A percentile compares a stretch with the other conserved stretches of the same genome.
phyloP scores from a whole-genome alignment of 2,329 filamentous ascomycete genomes.

The Volutella citrinella region DNA sequence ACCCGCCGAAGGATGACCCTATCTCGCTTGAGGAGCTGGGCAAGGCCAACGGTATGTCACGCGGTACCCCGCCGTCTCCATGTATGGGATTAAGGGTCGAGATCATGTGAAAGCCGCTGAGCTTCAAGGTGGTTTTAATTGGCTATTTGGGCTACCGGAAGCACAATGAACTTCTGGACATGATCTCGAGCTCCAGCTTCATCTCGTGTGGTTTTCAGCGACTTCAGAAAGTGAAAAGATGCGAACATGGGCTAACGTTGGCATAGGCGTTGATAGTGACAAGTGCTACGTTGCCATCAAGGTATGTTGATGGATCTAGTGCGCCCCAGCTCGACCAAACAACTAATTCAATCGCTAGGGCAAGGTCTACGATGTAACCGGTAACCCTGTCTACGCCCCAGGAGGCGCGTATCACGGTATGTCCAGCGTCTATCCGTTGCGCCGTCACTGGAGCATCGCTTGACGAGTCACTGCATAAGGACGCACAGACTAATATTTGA shows the following conservation, averaged over 20 bases:
- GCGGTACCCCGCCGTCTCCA: slow-evolving; percentile 1
- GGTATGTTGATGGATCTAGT: slow-evolving; percentile 35
- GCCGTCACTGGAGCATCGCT: slow-evolving; percentile 1
- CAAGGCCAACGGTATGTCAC: slow-evolving; percentile 72
- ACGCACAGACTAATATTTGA: slow-evolving; percentile 8
- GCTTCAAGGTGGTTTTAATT: background rate
- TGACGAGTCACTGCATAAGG: background rate
- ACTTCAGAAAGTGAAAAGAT: too few relatives aligned
- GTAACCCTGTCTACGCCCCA: slow-evolving; percentile 81
- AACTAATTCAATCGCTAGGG: too few relatives aligned
- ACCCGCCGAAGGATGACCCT: slow-evolving; percentile 81
- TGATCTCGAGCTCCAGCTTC: too few relatives aligned
- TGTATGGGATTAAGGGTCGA: too few relatives aligned
- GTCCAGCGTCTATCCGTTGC: slow-evolving; percentile 28
- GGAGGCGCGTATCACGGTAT: slow-evolving; percentile 83
- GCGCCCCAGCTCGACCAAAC: too few relatives aligned
- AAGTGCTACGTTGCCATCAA: slow-evolving; percentile 70
- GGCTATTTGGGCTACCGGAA: too few relatives aligned
- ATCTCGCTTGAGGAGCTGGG: slow-evolving; percentile 79
- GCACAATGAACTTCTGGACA: too few relatives aligned
- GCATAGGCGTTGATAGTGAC: slow-evolving; percentile 59
- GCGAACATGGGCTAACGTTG: too few relatives aligned
- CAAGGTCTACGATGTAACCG: slow-evolving; percentile 89
- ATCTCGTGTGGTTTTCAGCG: too few relatives aligned
- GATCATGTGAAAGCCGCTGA: too few relatives aligned